Conservation (phyloP, 2,329 filamentous ascomycete genomes). For the Leptographium radiaticola region DNA sequence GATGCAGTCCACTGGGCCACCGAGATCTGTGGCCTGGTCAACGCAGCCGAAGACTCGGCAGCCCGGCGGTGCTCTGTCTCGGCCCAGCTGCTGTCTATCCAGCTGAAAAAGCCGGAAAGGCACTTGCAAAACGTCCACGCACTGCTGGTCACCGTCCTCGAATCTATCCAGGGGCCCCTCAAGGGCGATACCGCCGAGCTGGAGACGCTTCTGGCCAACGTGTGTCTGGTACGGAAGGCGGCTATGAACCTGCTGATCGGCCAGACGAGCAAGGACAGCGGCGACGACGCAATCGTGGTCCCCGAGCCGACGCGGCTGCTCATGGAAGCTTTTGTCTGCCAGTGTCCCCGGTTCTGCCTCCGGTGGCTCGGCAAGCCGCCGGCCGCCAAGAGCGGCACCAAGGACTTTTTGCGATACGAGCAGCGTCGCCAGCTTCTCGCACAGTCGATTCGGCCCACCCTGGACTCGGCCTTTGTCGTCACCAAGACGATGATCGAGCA, state of each 20-base stretch:
- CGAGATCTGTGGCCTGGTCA: conserved; percentile 27
- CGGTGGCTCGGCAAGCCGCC: conserved; percentile 50
- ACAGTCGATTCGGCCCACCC: conserved; percentile 38
- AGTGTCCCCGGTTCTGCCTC: conserved; percentile 45
- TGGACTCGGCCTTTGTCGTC: conserved; percentile 48
- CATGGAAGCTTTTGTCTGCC: conserved; percentile 43
- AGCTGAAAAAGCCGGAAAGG: conserved; percentile 31
- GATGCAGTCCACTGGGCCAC: conserved; percentile 44
- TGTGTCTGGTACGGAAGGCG: conserved; percentile 41
- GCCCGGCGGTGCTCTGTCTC: conserved; percentile 38
- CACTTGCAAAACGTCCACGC: conserved; percentile 22
- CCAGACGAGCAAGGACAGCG: background rate
- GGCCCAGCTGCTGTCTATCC: conserved; percentile 41
- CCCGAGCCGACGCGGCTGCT: conserved; percentile 17
- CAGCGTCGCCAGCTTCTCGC: conserved; percentile 41
- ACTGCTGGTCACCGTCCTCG: conserved; percentile 34
- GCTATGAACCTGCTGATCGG: conserved; percentile 33
- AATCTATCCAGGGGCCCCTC: conserved; percentile 43
- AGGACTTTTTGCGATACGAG: conserved; percentile 47
- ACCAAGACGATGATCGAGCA: conserved; percentile 39
- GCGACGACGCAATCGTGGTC: background rate
- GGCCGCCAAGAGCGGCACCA: conserved; percentile 34
- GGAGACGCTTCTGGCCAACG: conserved; percentile 45
- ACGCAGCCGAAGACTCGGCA: conserved; percentile 28
- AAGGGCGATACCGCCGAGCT: conserved; percentile 46